A percentile compares a stretch with the other conserved stretches of the same genome.
Evolutionary conservation across 108 stramenopile species (phyloP).

Genomic region (Skeletonema marinoi): DNA sequence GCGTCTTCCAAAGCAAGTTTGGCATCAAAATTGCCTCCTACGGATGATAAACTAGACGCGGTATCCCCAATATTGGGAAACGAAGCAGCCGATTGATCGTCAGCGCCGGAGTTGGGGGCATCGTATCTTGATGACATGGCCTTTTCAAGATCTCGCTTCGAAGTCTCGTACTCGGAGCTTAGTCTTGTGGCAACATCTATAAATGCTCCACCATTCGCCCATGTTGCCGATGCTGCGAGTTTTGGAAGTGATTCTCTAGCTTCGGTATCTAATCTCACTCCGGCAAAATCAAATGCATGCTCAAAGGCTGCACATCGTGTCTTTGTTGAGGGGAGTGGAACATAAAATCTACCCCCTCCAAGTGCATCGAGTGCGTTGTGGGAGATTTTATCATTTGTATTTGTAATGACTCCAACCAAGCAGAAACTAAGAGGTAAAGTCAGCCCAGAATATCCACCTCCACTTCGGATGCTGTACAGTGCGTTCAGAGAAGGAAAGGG

Average conservation of each 20-base stretch:
- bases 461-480: slow-evolving; percentile 57
- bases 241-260: slow-evolving; percentile 46
- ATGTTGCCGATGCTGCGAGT: slow-evolving; percentile 57
- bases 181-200: slow-evolving; percentile 47
- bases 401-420: slow-evolving; percentile 77
- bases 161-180: slow-evolving; percentile 3
- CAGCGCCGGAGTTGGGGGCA: slow-evolving; percentile 1
- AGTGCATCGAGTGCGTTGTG: slow-evolving; percentile 54
- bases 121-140: slow-evolving; percentile 30
- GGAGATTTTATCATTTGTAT: slow-evolving; percentile 53
- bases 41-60: slow-evolving; percentile 21
- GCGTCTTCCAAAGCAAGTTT: slow-evolving; percentile 79
- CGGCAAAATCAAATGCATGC: slow-evolving; percentile 46
- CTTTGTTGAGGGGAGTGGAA: slow-evolving; percentile 53
- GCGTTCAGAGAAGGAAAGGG: slow-evolving; percentile 73
- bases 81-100: slow-evolving; percentile 4
- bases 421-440: slow-evolving; percentile 59
- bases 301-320: slow-evolving; percentile 57
- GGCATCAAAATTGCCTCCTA: slow-evolving; percentile 80
- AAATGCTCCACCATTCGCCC: slow-evolving; percentile 62
- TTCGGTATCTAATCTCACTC: slow-evolving; percentile 36
- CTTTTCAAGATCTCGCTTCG: slow-evolving; percentile 40
- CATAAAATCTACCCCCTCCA: slow-evolving; percentile 52
- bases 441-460: slow-evolving; percentile 32
- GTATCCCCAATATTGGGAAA: slow-evolving; percentile 21